These are phyloP conservation scores for Phyllosticta capitalensis DNA, from an alignment of 2,329 filamentous ascomycete species.

Conservation along the genomic window DNA sequence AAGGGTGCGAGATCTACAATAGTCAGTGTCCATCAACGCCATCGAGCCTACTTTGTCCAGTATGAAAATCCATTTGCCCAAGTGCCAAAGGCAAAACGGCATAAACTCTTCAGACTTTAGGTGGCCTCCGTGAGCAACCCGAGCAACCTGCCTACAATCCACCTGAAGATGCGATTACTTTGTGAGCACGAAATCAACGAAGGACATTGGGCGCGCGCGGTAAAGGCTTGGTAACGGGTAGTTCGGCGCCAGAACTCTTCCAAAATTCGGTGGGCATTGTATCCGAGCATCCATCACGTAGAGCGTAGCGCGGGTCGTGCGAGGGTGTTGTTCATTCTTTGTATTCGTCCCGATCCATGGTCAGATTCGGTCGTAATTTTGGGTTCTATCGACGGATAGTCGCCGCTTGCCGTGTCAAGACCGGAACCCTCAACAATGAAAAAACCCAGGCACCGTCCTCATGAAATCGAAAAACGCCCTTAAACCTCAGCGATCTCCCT, in stretches of 20 bases:
- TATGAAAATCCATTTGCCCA: too few relatives aligned
- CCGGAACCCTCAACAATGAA: slow-evolving; percentile 12
- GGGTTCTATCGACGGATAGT: slow-evolving; percentile 11
- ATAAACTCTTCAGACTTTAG: too few relatives aligned
- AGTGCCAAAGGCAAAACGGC: too few relatives aligned
- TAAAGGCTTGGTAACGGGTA: neutral
- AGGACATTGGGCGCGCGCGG: neutral
- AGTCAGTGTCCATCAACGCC: too few relatives aligned
- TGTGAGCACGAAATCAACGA: neutral
- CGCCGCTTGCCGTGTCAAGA: slow-evolving; percentile 12
- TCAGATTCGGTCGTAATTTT: slow-evolving; percentile 11
- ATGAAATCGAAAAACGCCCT: slow-evolving; percentile 19
- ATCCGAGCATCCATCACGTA: neutral
- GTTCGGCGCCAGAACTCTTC: neutral
- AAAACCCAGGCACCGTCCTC: slow-evolving; percentile 11
- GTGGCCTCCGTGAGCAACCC: too few relatives aligned
- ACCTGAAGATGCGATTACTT: neutral
- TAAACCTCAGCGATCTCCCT: slow-evolving; percentile 96
- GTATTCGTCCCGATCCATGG: slow-evolving; percentile 12
- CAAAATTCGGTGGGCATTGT: neutral
- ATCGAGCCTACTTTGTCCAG: too few relatives aligned
- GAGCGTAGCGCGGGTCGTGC: neutral
- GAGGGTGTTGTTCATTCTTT: slow-evolving; percentile 10
- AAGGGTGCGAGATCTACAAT: too few relatives aligned
- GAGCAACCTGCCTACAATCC: too few relatives aligned